Conservation (phyloP, 2,329 filamentous ascomycete genomes). For the Penicillium sp. region DNA sequence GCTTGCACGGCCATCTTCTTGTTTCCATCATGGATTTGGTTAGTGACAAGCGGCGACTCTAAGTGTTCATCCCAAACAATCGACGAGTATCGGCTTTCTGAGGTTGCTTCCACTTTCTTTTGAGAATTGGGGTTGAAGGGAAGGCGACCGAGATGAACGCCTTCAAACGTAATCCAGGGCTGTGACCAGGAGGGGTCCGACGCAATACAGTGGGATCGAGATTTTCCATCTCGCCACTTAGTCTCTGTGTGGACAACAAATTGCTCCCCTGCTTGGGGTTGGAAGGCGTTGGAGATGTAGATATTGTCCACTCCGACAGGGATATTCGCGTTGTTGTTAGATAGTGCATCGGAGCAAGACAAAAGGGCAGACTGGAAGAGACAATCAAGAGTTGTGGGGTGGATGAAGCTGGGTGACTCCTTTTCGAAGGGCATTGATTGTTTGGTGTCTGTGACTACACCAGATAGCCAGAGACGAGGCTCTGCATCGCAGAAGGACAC, state of each 20-base stretch:
- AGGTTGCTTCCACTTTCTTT: slow-evolving; percentile 4
- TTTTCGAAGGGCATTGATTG: slow-evolving; percentile 16
- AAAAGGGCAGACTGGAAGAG: slow-evolving; percentile 22
- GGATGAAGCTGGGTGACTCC: slow-evolving; percentile 15
- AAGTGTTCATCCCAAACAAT: slow-evolving; percentile 17
- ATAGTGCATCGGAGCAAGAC: slow-evolving; percentile 13
- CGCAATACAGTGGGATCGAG: slow-evolving; percentile 14
- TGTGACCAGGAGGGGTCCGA: slow-evolving; percentile 13
- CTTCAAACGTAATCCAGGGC: slow-evolving; percentile 19
- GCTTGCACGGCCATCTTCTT: slow-evolving; percentile 3
- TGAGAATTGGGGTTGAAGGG: slow-evolving; percentile 14
- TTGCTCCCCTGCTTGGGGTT: slow-evolving; percentile 11
- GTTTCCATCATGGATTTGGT: not conserved
- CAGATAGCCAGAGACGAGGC: slow-evolving; percentile 13
- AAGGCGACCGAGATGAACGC: slow-evolving; percentile 18
- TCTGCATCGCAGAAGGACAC: slow-evolving; percentile 12
- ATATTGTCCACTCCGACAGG: slow-evolving; percentile 18
- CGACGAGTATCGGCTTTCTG: slow-evolving; percentile 10
- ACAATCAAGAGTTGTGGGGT: slow-evolving; percentile 21
- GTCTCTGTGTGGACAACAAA: slow-evolving; percentile 18
- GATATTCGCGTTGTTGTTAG: slow-evolving; percentile 16
- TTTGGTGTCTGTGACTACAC: slow-evolving; percentile 15
- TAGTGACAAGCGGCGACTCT: slow-evolving; percentile 12
- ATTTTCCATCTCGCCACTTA: slow-evolving; percentile 13
- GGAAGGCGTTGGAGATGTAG: slow-evolving; percentile 15